A percentile compares a stretch with the other conserved stretches of the same genome.
phyloP scores from a whole-genome alignment of 164 flowering plant species.

The Berberis thunbergii region DNA sequence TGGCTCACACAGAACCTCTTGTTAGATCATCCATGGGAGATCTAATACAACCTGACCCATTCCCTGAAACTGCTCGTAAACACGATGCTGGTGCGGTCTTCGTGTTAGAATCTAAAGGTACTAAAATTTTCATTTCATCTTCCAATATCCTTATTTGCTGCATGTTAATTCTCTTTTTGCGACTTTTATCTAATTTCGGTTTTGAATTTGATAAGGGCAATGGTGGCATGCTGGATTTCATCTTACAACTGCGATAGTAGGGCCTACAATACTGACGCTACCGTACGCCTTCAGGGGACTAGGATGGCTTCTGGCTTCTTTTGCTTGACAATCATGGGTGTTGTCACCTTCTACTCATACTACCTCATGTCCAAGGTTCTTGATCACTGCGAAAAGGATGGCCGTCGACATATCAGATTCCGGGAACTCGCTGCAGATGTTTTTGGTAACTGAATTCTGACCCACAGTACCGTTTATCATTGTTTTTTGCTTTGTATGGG shows the following conservation, averaged over 20 bases:
- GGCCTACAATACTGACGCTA: slow-evolving; percentile 81
- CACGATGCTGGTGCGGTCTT: slow-evolving; percentile 79
- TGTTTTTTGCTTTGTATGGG: no score
- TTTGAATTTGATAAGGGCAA: slow-evolving; percentile 31
- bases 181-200: background rate
- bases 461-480: no score
- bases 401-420: slow-evolving; percentile 92
- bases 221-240: slow-evolving; percentile 99
- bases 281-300: slow-evolving; percentile 83
- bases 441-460: slow-evolving; percentile 34
- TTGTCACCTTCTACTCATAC: slow-evolving; percentile 77
- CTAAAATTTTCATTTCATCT: background rate
- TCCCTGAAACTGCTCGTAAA: slow-evolving; percentile 17
- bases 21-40: slow-evolving; percentile 11
- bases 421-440: slow-evolving; percentile 96
- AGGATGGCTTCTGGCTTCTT: slow-evolving; percentile 69
- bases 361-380: slow-evolving; percentile 84
- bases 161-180: no score
- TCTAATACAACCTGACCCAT: slow-evolving; percentile 5
- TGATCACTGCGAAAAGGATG: slow-evolving; percentile 77
- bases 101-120: slow-evolving; percentile 86
- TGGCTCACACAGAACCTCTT: background rate
- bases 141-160: no score
- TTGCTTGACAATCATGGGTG: slow-evolving; percentile 58
- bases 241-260: slow-evolving; percentile 91